Base-by-base conservation (phyloP, 768 basidiomycete species). In the Mycena olivaceomarginata region DNA sequence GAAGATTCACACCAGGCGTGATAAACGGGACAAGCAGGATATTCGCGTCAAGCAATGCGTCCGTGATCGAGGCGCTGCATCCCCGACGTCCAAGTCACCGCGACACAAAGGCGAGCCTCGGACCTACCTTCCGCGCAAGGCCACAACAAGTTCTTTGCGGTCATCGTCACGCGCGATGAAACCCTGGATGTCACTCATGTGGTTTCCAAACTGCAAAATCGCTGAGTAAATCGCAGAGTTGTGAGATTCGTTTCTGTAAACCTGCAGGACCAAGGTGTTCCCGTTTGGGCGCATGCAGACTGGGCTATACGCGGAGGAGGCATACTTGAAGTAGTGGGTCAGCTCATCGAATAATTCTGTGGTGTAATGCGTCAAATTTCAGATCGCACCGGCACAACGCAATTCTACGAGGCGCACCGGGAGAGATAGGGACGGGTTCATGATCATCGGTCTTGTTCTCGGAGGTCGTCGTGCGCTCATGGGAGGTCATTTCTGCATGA, bases 271-370 rank as follows among this genome's bases (percentile, higher is more conserved):
- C 41, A 89, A 83, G 41, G 83, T 82, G 41, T 89, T 89, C 31
- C 91, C 90, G 79, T 91, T 91, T 2, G 91, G 91, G 15, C 86
- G 85, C 8, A 87, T 87, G 73, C 91, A 92, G 25, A 90, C 70
- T 0, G 83, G 64, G 43, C 77, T 82, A 73, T 91, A 92, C 5
- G 89, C 88, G 8, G 90, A 90, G 13, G 91, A 89, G 1, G 91
- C 89, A 74, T 91, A 92, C 81, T 91, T 90, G 86, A 91, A 90
- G 84, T 92, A 91, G 76, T 88, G 87, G 1, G 90, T 81, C 8
- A 92, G 84, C 70, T 91, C 86, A 45, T 88, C 81, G 78, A 86
- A 90, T 9, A 85, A 80, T 39, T 87, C 82, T 82, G 13, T 11
- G 1, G 0, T 51, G 56, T n/a, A 2, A 16, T 6, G 25, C 16